Conservation (phyloP, 2,329 filamentous ascomycete genomes). For the Dactylellina leptospora region DNA sequence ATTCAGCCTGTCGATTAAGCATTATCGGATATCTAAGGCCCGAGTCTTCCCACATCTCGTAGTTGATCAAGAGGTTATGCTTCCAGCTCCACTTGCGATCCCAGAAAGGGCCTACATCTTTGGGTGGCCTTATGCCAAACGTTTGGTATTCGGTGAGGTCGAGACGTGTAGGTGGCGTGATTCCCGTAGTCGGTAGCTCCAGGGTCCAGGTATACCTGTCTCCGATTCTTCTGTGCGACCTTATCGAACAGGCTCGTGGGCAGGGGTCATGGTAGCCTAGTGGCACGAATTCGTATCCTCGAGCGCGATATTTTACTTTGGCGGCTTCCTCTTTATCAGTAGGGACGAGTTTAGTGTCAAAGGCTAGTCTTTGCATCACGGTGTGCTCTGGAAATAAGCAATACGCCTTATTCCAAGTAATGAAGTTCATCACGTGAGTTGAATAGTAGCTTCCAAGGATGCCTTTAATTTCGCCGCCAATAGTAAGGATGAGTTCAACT, state of each 20-base stretch:
- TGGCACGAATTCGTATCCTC: not conserved
- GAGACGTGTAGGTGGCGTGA: not conserved
- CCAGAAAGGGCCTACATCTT: too few species aligned
- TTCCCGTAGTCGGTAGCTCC: not conserved
- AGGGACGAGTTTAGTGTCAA: not conserved
- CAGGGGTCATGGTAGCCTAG: not conserved
- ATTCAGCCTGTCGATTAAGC: too few species aligned
- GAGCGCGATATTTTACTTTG: not conserved
- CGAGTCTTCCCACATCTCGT: too few species aligned
- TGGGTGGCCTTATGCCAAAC: not conserved
- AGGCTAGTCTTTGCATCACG: not conserved
- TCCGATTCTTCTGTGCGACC: not conserved
- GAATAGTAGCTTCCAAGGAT: slow-evolving; percentile 22
- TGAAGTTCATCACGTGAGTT: slow-evolving; percentile 23
- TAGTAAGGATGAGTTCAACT: slow-evolving; percentile 4
- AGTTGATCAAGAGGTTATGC: too few species aligned
- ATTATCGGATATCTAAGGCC: too few species aligned
- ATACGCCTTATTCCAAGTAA: slow-evolving; percentile 8
- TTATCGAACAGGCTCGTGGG: not conserved
- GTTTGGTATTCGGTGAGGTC: not conserved
- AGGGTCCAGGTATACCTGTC: slow-evolving; percentile 12
- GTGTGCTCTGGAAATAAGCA: slow-evolving; percentile 10
- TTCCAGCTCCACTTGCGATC: too few species aligned
- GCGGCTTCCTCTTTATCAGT: not conserved
- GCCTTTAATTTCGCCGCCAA: not conserved